Base-by-base conservation (phyloP, 1,139 yeast species). In the Pichia terricola region DNA sequence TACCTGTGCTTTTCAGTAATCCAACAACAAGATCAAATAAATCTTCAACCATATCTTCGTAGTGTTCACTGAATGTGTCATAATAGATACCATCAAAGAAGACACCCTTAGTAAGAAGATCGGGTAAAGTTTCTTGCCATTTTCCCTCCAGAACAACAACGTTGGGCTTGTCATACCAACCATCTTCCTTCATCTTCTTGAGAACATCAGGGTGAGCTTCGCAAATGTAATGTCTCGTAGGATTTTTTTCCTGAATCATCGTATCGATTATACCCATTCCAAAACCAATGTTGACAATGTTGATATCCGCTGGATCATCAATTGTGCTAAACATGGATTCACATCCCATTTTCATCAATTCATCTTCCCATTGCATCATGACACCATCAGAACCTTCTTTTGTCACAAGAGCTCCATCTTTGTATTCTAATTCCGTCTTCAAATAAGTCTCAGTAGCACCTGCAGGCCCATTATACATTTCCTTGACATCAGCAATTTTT, bases 281-380 rank as follows among this genome's bases (percentile, higher is more conserved):
- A 59, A 89, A 89, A 0, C 97, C 97, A 40, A 89, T 85, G 56
- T 89, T 89, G 40, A 89, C 67, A 3, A 89, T 76, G 28, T 67
- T 68, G 9, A 76, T 64, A 35, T 74, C 75, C 1, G 66, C 57
- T 34, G 70, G 74, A 35, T 53, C 57, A 4, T 60, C 61, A 11
- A 57, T 51, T 3, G 72, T 66, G 43, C 68, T 66, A 60, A 81
- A 78, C 22, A 88, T 60, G 0, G 88, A 67, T 28, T 81, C 79
- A 46, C 95, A 82, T 1, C 95, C 94, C 26, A 80, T 69, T 48
- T 72, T 68, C 97, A 89, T 89, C 45, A 89, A 70, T 30, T 79
- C 77, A 4, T 78, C 73, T 62, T 89, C 97, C 97, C 97, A 89
- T 53, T 83, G 82, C 97, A 89, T 89, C 97, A 89, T 89, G 3